These are phyloP conservation scores for Hymenoscyphus fraxineus DNA, from an alignment of 2,329 filamentous ascomycete genomes.

Conservation along the genomic window DNA sequence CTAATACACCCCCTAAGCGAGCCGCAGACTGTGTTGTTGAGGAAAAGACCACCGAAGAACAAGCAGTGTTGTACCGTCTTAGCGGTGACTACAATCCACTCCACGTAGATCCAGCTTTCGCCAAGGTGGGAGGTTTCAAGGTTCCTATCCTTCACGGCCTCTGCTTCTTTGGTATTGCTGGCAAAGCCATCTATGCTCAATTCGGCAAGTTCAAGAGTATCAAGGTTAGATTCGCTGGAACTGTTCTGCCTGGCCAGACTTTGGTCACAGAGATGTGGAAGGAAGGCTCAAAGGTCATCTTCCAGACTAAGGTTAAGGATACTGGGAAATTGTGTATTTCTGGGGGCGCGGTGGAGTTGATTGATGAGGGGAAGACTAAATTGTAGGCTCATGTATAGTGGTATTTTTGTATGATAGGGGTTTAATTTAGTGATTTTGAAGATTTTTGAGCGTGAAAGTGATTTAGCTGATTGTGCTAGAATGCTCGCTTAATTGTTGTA, in stretches of 20 bases:
- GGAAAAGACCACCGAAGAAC: constrained; percentile 81
- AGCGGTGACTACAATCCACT: constrained; percentile 95
- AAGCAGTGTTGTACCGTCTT: constrained; percentile 88
- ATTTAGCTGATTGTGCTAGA: no score
- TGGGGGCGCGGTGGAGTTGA: constrained; percentile 71
- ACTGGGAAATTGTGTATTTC: constrained; percentile 86
- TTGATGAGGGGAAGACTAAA: constrained; percentile 19
- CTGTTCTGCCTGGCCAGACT: constrained; percentile 84
- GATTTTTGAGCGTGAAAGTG: no score
- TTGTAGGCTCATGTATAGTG: constrained; percentile 4
- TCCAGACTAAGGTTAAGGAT: constrained; percentile 87
- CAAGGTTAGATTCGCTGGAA: constrained; percentile 86
- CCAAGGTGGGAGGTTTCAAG: constrained; percentile 93
- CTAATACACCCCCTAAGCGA: constrained; percentile 74
- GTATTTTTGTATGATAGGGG: no score
- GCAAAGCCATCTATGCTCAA: constrained; percentile 81
- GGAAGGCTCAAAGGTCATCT: constrained; percentile 73
- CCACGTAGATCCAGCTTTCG: constrained; percentile 91
- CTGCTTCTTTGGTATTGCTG: constrained; percentile 87
- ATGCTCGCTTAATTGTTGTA: no score
- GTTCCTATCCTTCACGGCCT: constrained; percentile 94
- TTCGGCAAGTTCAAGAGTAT: constrained; percentile 85
- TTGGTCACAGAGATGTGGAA: constrained; percentile 93
- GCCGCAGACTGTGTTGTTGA: constrained; percentile 78
- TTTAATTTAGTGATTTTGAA: no score